phyloP scores from a whole-genome alignment of 495 filamentous ascomycete species.

The Rusavskia elegans region DNA sequence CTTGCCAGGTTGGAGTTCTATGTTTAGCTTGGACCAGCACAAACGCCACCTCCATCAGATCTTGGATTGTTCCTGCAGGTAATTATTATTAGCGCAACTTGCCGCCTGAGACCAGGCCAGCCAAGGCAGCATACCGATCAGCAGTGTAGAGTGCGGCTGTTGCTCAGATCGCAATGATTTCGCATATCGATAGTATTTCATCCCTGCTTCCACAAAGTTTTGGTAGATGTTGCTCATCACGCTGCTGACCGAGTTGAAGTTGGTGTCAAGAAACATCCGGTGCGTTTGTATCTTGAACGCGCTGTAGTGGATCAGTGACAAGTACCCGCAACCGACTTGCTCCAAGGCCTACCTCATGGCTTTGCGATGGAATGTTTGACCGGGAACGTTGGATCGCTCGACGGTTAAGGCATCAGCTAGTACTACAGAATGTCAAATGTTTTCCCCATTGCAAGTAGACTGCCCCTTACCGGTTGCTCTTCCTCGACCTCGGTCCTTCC shows the following conservation, averaged over 20 bases:
- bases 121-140: slow-evolving; percentile 38
- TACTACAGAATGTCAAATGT: slow-evolving; percentile 13
- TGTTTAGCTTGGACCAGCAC: slow-evolving; percentile 45
- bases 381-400: slow-evolving; percentile 51
- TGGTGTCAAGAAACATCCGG: slow-evolving; percentile 76
- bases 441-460: neutral
- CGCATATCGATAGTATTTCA: slow-evolving; percentile 71
- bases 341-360: slow-evolving; percentile 30
- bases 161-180: slow-evolving; percentile 39
- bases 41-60: slow-evolving; percentile 47
- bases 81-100: slow-evolving; percentile 1
- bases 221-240: slow-evolving; percentile 61
- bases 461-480: slow-evolving; percentile 28
- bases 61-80: slow-evolving; percentile 42
- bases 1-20: slow-evolving; percentile 26
- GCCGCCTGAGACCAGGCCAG: neutral
- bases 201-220: slow-evolving; percentile 59
- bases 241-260: slow-evolving; percentile 51
- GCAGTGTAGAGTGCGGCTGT: slow-evolving; percentile 34
- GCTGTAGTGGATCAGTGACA: slow-evolving; percentile 14
- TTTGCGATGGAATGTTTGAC: slow-evolving; percentile 63
- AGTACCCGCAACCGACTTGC: slow-evolving; percentile 2
- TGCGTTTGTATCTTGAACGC: slow-evolving; percentile 77
- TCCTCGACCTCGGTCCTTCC: slow-evolving; percentile 37
- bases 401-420: slow-evolving; percentile 54